These are phyloP conservation scores for Papiliotrema fonsecae DNA, from an alignment of 1,284 basidiomycete species.

Conservation along the genomic window DNA sequence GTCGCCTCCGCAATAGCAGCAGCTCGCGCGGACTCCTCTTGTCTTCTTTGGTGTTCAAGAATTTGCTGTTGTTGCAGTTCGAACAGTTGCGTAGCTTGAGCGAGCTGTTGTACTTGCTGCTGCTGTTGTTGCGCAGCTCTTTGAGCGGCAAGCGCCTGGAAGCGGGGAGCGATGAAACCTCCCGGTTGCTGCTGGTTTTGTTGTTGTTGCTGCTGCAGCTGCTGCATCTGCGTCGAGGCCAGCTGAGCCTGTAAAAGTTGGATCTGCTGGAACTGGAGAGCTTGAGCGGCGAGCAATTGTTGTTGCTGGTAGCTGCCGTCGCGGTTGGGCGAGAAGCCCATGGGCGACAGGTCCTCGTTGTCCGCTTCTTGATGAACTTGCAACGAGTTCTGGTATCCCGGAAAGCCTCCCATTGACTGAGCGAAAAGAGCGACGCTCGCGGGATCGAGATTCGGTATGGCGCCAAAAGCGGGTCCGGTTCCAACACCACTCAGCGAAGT, in stretches of 20 bases:
- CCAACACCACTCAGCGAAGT: constrained; percentile 4
- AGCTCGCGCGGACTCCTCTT: constrained; percentile 15
- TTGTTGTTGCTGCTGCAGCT: constrained; percentile 25
- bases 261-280: constrained; percentile 37
- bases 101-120: constrained; percentile 49
- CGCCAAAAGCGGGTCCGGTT: constrained; percentile 1
- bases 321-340: constrained; percentile 22
- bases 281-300: constrained; percentile 39
- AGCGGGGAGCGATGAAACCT: constrained; percentile 77
- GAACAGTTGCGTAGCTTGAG: constrained; percentile 36
- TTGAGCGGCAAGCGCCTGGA: constrained; percentile 75
- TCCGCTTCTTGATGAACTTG: constrained; percentile 9
- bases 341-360: constrained; percentile 20
- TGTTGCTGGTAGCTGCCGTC: constrained; percentile 37
- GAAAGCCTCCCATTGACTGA: not conserved
- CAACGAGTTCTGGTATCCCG: not conserved
- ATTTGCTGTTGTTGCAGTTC: constrained; percentile 36
- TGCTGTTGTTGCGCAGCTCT: constrained; percentile 41
- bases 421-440: not conserved
- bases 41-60: constrained; percentile 22
- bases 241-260: constrained; percentile 44
- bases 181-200: constrained; percentile 39
- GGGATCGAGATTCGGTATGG: not conserved
- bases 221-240: constrained; percentile 22
- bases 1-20: constrained; percentile 14